Evolutionary conservation across 2,329 filamentous ascomycete species (phyloP).

Genomic region (Claviceps paspali): DNA sequence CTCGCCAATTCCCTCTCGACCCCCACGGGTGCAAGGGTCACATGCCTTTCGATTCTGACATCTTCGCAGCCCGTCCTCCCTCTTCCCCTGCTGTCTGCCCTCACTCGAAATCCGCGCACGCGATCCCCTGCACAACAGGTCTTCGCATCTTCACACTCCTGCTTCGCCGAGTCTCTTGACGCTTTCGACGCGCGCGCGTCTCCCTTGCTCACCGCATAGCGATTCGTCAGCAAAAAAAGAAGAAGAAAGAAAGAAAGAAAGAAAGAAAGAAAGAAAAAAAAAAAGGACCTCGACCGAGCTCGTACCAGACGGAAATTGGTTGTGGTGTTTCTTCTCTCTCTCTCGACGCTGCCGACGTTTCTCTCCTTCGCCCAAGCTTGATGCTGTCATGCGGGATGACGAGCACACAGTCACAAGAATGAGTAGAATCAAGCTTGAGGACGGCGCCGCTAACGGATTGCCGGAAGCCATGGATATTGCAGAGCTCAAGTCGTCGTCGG

Average conservation of each 20-base stretch:
- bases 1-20: constrained; percentile 1
- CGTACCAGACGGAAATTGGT: no score
- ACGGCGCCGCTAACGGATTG: constrained; percentile 20
- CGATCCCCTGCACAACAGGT: constrained; percentile 1
- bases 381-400: constrained; percentile 25
- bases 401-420: constrained; percentile 24
- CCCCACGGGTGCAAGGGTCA: constrained; percentile 9
- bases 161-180: constrained; percentile 2
- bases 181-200: constrained; percentile 2
- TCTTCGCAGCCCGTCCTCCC: background rate
- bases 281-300: no score
- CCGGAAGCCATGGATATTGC: constrained; percentile 26
- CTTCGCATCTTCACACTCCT: background rate
- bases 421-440: constrained; percentile 30
- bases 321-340: no score
- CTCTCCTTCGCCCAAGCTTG: background rate
- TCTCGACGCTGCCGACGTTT: background rate
- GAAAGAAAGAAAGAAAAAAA: no score
- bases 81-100: background rate
- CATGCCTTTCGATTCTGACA: constrained; percentile 8
- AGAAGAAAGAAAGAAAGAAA: no score
- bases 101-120: constrained; percentile 2
- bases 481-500: constrained; percentile 22
- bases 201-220: background rate
- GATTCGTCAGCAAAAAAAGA: no score